Conservation (phyloP, 129 eudicot species). For the Lactuca saligna region DNA sequence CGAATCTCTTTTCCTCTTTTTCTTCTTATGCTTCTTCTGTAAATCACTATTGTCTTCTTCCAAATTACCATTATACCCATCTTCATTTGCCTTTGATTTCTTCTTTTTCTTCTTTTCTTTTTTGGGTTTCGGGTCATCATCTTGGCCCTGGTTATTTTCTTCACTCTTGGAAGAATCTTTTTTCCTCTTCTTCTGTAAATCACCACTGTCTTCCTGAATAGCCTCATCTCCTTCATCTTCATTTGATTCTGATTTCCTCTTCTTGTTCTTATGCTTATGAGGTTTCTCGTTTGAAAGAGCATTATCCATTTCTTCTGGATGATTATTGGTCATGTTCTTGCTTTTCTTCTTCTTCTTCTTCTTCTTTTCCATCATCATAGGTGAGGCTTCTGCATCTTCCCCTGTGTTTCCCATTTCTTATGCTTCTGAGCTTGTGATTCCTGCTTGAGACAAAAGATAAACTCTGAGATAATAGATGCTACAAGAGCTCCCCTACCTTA, state of each 20-base stretch:
- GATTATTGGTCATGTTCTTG: conserved; percentile 18
- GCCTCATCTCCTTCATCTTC: not conserved
- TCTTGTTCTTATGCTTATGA: conserved; percentile 11
- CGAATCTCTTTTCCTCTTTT: conserved; percentile 23
- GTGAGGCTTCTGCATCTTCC: conserved; percentile 10
- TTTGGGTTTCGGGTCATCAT: no score
- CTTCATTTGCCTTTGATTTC: conserved; percentile 17
- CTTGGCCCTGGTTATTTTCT: no score
- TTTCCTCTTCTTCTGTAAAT: not conserved
- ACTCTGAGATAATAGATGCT: not conserved
- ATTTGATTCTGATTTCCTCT: conserved; percentile 10
- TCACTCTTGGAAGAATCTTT: not conserved
- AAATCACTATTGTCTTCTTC: conserved; percentile 10
- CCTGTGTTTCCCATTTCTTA: conserved; percentile 23
- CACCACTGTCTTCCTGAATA: not conserved
- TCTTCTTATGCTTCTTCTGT: conserved; percentile 12
- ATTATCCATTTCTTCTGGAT: conserved; percentile 14
- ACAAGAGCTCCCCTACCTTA: not conserved
- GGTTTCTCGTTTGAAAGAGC: conserved; percentile 6
- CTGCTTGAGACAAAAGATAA: not conserved
- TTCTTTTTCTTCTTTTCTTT: not conserved
- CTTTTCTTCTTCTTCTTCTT: conserved; percentile 18
- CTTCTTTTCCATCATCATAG: conserved; percentile 22
- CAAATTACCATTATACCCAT: conserved; percentile 4
- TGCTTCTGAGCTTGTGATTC: not conserved